These are phyloP conservation scores for Calophaca sinica DNA, from an alignment of 306 rosid genomes.

Conservation along the genomic window DNA sequence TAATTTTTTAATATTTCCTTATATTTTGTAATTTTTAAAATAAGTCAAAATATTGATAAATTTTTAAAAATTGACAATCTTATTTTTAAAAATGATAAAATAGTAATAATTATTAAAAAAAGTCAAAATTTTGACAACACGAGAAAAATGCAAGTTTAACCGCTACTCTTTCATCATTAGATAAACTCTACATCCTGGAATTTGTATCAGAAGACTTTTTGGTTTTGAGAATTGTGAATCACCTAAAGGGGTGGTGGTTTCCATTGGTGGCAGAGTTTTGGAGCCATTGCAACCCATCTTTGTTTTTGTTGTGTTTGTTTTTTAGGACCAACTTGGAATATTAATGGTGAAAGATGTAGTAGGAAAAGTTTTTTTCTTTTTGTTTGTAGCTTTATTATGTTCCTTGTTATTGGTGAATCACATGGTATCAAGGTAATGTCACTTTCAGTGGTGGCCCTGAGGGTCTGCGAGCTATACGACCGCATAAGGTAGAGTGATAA, in stretches of 20 bases:
- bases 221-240: conserved; percentile 42
- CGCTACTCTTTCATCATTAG: conserved; percentile 82
- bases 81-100: no score
- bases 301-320: conserved; percentile 37
- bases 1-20: neutral
- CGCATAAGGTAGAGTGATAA: no score
- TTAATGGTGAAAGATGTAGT: conserved; percentile 16
- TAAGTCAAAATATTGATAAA: no score
- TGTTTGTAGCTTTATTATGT: conserved; percentile 61
- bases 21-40: no score
- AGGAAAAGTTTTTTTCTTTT: conserved; percentile 29
- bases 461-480: no score
- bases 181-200: conserved; percentile 76
- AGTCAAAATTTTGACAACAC: no score
- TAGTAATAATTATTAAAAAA: no score
- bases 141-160: conserved; percentile 46
- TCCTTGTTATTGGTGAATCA: conserved; percentile 24
- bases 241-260: neutral
- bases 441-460: no score
- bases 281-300: conserved; percentile 66
- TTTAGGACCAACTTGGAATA: conserved; percentile 39
- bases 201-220: conserved; percentile 50
- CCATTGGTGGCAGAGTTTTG: conserved; percentile 31
- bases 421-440: conserved; percentile 34
- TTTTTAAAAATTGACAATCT: no score